Evolutionary conservation across 2,329 filamentous ascomycete genomes (phyloP).

Genomic region (Colletotrichum sp.): DNA sequence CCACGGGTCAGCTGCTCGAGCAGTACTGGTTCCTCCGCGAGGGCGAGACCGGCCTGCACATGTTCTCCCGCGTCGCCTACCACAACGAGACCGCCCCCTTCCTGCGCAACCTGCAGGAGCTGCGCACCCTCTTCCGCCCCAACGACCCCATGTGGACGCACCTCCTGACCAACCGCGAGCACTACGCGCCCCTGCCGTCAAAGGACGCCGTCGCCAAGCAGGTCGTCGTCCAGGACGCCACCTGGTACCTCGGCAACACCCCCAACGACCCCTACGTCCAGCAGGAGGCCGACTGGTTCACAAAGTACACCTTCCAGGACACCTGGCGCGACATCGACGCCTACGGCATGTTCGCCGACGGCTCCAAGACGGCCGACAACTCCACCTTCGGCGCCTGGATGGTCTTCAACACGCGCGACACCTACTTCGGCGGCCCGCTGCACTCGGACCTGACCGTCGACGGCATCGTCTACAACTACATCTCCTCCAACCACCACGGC

Average conservation of each 20-base stretch:
- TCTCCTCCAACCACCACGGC: constrained; percentile 63
- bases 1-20: constrained; percentile 60
- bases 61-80: constrained; percentile 61
- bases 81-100: constrained; percentile 58
- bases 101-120: constrained; percentile 61
- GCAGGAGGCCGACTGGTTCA: constrained; percentile 62
- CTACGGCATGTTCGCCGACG: constrained; percentile 50
- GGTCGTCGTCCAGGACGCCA: constrained; percentile 63
- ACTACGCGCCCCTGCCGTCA: constrained; percentile 57
- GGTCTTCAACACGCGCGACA: constrained; percentile 65
- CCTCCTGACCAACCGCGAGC: constrained; percentile 55
- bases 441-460: constrained; percentile 66
- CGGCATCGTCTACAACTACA: constrained; percentile 68
- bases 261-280: constrained; percentile 58
- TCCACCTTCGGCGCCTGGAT: constrained; percentile 62
- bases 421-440: constrained; percentile 62
- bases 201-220: constrained; percentile 42
- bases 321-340: constrained; percentile 60
- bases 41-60: constrained; percentile 64
- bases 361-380: constrained; percentile 46
- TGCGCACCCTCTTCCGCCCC: constrained; percentile 63
- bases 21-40: constrained; percentile 69
- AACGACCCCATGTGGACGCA: constrained; percentile 64
- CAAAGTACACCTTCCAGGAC: constrained; percentile 65
- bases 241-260: constrained; percentile 61